Percentiles rank a stretch among this genome's conserved stretches.
Conservation (phyloP, 2,329 filamentous ascomycete species). For the Salinomyces thailandicus region DNA sequence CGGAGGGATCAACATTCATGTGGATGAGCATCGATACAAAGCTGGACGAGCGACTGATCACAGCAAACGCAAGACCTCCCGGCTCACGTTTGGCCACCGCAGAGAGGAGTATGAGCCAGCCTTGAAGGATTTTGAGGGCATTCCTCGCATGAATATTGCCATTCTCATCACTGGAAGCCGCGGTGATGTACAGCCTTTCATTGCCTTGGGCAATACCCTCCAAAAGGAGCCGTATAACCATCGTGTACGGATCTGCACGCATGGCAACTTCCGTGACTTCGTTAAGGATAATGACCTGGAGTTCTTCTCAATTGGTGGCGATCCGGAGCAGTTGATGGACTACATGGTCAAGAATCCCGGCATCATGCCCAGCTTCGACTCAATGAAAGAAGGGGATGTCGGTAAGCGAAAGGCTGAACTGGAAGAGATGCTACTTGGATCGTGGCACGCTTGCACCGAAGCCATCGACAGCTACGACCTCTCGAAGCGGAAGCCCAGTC, state of each 20-base stretch:
- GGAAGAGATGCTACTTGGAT: conserved; percentile 18
- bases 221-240: conserved; percentile 56
- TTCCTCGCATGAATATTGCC: conserved; percentile 65
- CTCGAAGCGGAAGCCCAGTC: conserved; percentile 11
- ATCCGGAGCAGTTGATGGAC: conserved; percentile 61
- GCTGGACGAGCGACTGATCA: too few relatives aligned
- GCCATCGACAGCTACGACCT: too few relatives aligned
- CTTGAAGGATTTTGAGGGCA: too few relatives aligned
- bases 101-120: too few relatives aligned
- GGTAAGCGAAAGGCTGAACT: conserved; percentile 13
- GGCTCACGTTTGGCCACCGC: too few relatives aligned
- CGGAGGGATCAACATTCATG: too few relatives aligned
- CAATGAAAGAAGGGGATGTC: conserved; percentile 19
- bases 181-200: conserved; percentile 66
- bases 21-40: too few relatives aligned
- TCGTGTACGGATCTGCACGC: conserved; percentile 63
- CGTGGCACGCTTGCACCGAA: conserved; percentile 22
- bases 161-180: conserved; percentile 66
- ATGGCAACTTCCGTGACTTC: conserved; percentile 56
- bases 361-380: conserved; percentile 18
- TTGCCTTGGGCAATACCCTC: conserved; percentile 56
- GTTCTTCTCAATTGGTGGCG: conserved; percentile 67
- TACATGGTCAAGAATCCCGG: conserved; percentile 27
- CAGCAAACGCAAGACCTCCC: too few relatives aligned
- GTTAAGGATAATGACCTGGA: conserved; percentile 61